Evolutionary conservation across 306 rosid genomes (phyloP), one percentile per base, ranked within the genome.

Genomic region (Argentina anserina): DNA sequence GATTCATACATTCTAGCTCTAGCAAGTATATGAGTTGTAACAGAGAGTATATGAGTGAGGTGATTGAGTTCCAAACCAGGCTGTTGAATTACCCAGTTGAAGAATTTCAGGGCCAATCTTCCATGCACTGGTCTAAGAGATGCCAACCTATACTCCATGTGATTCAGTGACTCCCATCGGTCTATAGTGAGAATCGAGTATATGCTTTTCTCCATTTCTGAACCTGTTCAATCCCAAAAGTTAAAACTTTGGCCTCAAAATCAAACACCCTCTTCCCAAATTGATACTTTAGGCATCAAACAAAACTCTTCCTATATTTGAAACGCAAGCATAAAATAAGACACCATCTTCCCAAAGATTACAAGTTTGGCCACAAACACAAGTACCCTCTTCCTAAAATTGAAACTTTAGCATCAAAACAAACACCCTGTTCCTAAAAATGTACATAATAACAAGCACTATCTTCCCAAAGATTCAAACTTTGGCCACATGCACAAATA

Each of bases 111-210:
- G 42, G 90, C 90, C 45, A 90, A 78, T 78, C 81, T 83, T 78
- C 97, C 97, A 73, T 90, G 97, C 6, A 90, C 82, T 53, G 94
- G 97, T 74, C 94, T 85, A n/a, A 90, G 90, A 46, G 97, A 77
- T 77, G 87, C 80, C 55, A 86, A 70, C 72, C 78, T 83, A 70
- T 90, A 90, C 31, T 74, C 87, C 97, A 90, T 90, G 71, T 80
- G 81, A 77, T 88, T 90, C 58, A 90, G 84, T 25, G 93, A 90
- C 73, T 85, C 90, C 97, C 97, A 88, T 55, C 94, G 90, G 83
- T 86, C 86, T 4, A 90, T 26, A 15, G 93, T 88, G 46, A 90
- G 87, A 76, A 88, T 80, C 21, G 89, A 58, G 70, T 88, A 90
- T 67, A 90, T 82, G 72, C 97, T 90, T 70, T 90, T 88, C 65